Evolutionary conservation across 352 stramenopile species (phyloP), one percentile per base, ranked within the genome.

Genomic region (Phytophthora tubulina): DNA sequence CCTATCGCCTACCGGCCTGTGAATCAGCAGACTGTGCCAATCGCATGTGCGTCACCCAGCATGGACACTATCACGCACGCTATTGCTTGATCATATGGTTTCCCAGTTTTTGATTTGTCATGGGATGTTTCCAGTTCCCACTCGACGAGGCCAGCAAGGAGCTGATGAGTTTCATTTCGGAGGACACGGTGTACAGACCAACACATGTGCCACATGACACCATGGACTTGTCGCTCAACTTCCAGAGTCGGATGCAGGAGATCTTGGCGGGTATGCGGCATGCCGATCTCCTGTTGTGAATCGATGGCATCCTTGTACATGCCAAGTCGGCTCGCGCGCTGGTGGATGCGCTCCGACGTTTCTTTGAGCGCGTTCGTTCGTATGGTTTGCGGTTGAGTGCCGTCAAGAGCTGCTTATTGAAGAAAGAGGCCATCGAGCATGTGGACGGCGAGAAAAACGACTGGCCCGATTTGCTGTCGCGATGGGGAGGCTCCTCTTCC

Each of bases 101-200:
- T 61, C 38, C 50, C 53, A 2, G 21, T 15, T 2, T 61, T 50
- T 6, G 53, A 49, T 21, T 50, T 61, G 15, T 27, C 38, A 21
- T 49, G 39, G 14, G n/a, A 21, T 45, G 46, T 59, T 49, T 58
- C 21, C 51, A 58, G 33, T 58, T 46, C n/a, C 51, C 51, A 4
- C 51, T 58, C 4, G 33, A 32, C 9, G 52, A 45, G 36, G 21
- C 36, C 7, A 49, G 35, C 35, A n/a, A 59, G 32, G 17, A 49
- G 21, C 52, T 59, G 17, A 59, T 59, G 52, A 42, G 54, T 17
- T 62, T 62, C 30, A 52, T 62, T 10, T 52, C 41, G 21, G 31
- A 62, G 14, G 41, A 62, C 54, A 52, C 41, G 4, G 54, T 62
- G 38, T 62, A 52, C 39, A 42, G 21, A 27, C 41, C 38, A 6